These are phyloP conservation scores for Ulvella scutata DNA, from an alignment of 139 green algal species.

Conservation along the genomic window DNA sequence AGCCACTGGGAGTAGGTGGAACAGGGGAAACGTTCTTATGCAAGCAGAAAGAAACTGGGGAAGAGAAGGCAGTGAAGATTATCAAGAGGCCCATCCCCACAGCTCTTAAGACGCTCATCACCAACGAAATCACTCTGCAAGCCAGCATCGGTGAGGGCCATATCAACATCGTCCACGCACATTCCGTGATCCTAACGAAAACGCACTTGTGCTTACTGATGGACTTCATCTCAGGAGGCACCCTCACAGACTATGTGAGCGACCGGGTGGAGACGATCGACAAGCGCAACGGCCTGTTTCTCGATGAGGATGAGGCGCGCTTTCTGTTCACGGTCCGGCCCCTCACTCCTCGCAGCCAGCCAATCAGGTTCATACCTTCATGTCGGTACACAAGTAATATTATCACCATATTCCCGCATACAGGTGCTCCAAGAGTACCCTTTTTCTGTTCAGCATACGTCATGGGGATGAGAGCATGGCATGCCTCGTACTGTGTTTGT, in stretches of 20 bases:
- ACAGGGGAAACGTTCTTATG: slow-evolving; percentile 60
- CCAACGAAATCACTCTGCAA: slow-evolving; percentile 41
- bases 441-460: too few relatives aligned
- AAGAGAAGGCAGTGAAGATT: slow-evolving; percentile 50
- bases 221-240: slow-evolving; percentile 59
- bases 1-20: slow-evolving; percentile 28
- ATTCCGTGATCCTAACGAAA: slow-evolving; percentile 49
- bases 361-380: too few relatives aligned
- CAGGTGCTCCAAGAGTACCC: too few relatives aligned
- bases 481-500: too few relatives aligned
- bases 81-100: slow-evolving; percentile 49
- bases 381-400: too few relatives aligned
- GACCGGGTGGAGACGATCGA: slow-evolving; percentile 38
- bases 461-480: too few relatives aligned
- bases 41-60: slow-evolving; percentile 20
- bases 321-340: slow-evolving; percentile 63
- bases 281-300: slow-evolving; percentile 35
- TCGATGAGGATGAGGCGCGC: slow-evolving; percentile 63
- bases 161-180: slow-evolving; percentile 37
- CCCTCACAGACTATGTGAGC: slow-evolving; percentile 47
- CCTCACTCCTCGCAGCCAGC: neutral
- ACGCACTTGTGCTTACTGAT: slow-evolving; percentile 57
- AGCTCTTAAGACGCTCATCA: slow-evolving; percentile 26
- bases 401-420: too few relatives aligned
- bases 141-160: slow-evolving; percentile 43